phyloP scores from a whole-genome alignment of 345 rosid species.

The Linum usitatissimum region DNA sequence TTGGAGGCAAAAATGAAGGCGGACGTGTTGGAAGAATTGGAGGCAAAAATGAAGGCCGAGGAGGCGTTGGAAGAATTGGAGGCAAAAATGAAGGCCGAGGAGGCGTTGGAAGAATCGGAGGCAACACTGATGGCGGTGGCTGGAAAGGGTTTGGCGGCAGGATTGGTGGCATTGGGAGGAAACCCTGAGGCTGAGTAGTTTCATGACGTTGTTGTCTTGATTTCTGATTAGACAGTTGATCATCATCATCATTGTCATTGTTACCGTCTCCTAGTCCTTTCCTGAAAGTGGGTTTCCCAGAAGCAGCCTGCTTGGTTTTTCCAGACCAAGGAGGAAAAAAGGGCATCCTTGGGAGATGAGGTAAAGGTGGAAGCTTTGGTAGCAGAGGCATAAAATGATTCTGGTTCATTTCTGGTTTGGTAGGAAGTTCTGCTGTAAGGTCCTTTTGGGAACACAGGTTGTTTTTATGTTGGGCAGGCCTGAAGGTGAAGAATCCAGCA shows the following conservation, averaged over 20 bases:
- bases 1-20: slow-evolving; percentile 22
- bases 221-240: slow-evolving; percentile 11
- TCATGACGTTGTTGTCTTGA: neutral
- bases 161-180: slow-evolving; percentile 13
- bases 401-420: slow-evolving; percentile 6
- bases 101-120: slow-evolving; percentile 6
- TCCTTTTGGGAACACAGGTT: slow-evolving; percentile 34
- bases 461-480: slow-evolving; percentile 50
- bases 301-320: slow-evolving; percentile 1
- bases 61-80: slow-evolving; percentile 8
- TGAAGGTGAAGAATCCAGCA: slow-evolving; percentile 87
- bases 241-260: neutral
- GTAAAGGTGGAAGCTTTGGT: slow-evolving; percentile 27
- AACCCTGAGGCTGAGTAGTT: neutral
- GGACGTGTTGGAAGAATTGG: slow-evolving; percentile 22
- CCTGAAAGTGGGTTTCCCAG: slow-evolving; percentile 1
- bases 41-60: slow-evolving; percentile 12
- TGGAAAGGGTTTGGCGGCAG: slow-evolving; percentile 23
- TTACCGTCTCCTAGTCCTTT: neutral
- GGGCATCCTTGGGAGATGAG: slow-evolving; percentile 34
- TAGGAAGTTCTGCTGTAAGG: neutral
- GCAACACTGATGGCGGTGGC: slow-evolving; percentile 9
- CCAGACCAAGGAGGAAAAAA: slow-evolving; percentile 32
- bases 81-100: slow-evolving; percentile 12
- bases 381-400: slow-evolving; percentile 19